Conservation (phyloP, 768 basidiomycete species). For the Amanita brunnescens region DNA sequence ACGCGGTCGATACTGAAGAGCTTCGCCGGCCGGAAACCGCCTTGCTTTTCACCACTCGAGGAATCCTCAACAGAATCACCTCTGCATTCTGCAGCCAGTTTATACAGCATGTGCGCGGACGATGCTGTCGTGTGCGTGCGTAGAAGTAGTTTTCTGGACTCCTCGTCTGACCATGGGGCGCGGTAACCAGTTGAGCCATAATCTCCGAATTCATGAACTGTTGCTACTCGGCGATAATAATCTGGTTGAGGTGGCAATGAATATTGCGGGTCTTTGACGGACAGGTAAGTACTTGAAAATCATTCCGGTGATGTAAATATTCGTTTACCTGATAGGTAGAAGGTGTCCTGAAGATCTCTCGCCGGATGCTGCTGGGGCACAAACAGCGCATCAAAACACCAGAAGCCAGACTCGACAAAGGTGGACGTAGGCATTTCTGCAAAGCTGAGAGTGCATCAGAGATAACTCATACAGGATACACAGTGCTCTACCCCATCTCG, state of each 20-base stretch:
- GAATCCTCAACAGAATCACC: conserved; percentile 40
- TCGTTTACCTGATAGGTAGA: conserved; percentile 83
- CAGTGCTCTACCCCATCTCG: conserved; percentile 81
- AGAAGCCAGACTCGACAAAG: conserved; percentile 97
- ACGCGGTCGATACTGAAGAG: conserved; percentile 97
- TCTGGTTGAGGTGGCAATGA: conserved; percentile 68
- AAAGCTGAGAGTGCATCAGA: conserved; percentile 47
- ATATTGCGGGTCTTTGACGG: conserved; percentile 57
- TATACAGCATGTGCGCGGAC: conserved; percentile 89
- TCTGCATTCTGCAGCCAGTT: conserved; percentile 78
- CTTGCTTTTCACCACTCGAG: conserved; percentile 33
- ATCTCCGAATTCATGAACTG: conserved; percentile 79
- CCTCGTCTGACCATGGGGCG: conserved; percentile 90
- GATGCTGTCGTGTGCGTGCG: conserved; percentile 97
- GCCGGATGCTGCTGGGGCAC: conserved; percentile 99
- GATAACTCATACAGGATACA: neutral
- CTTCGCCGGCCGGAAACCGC: conserved; percentile 87
- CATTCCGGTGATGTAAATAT: neutral
- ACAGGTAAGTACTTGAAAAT: conserved; percentile 2
- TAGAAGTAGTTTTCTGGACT: conserved; percentile 85
- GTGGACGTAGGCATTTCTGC: conserved; percentile 96
- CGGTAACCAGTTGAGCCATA: conserved; percentile 95
- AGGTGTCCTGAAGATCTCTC: conserved; percentile 95
- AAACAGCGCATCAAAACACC: conserved; percentile 98
- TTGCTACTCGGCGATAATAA: conserved; percentile 81